phyloP scores from a whole-genome alignment of 1,284 basidiomycete genomes.

The Porogramme epimiltina region DNA sequence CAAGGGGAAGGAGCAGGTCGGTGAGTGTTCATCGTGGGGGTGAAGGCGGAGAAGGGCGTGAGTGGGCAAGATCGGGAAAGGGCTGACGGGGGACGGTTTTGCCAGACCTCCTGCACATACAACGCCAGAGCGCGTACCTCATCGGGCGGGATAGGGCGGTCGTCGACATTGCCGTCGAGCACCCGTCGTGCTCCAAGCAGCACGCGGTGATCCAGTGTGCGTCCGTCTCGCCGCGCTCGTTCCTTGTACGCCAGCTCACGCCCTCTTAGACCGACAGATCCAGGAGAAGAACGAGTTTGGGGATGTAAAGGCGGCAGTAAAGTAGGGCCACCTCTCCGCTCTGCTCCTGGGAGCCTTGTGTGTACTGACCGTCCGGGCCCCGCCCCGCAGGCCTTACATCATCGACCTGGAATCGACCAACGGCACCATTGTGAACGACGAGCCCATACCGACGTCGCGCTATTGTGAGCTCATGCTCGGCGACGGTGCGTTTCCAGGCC shows the following conservation, averaged over 20 bases:
- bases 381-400: constrained; percentile 76
- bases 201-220: constrained; percentile 95
- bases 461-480: constrained; percentile 89
- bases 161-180: constrained; percentile 89
- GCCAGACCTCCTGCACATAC: constrained; percentile 86
- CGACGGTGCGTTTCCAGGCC: constrained; percentile 65
- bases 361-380: not conserved
- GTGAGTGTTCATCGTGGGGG: constrained; percentile 49
- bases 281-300: constrained; percentile 90
- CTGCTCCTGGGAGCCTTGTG: not conserved
- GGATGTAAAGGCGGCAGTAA: constrained; percentile 71
- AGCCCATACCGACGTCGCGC: constrained; percentile 81
- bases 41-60: not conserved
- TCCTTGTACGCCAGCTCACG: not conserved
- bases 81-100: not conserved
- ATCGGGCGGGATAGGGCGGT: constrained; percentile 89
- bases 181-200: constrained; percentile 98
- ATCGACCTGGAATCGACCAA: constrained; percentile 98
- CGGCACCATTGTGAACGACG: constrained; percentile 89
- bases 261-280: constrained; percentile 70
- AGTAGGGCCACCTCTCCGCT: constrained; percentile 44
- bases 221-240: constrained; percentile 26
- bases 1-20: constrained; percentile 90
- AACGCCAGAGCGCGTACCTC: constrained; percentile 92
- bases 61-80: constrained; percentile 1